Percentiles rank a stretch among this genome's conserved stretches.
These are phyloP conservation scores for Fusarium sp. DNA, from an alignment of 2,329 filamentous ascomycete genomes.

Conservation along the genomic window DNA sequence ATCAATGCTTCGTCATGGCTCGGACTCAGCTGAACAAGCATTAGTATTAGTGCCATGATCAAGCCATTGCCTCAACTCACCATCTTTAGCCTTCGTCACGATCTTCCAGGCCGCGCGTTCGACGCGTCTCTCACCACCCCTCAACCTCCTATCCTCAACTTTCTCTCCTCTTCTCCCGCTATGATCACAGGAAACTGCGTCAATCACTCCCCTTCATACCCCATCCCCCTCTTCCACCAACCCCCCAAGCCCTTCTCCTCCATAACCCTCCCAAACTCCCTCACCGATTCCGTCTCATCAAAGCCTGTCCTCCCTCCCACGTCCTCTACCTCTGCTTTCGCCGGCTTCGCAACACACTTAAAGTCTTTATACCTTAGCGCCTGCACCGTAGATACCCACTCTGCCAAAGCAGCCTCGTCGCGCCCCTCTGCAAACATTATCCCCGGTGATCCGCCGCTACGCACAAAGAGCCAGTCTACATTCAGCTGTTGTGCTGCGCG, in stretches of 20 bases:
- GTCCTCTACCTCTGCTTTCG: conserved; percentile 14
- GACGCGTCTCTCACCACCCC: conserved; percentile 10
- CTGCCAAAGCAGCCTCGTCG: conserved; percentile 64
- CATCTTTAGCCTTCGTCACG: background rate
- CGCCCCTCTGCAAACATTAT: conserved; percentile 81
- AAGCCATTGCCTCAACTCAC: background rate
- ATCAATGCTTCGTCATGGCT: background rate
- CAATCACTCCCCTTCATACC: conserved; percentile 53
- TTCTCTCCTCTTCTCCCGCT: background rate
- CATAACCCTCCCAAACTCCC: conserved; percentile 74
- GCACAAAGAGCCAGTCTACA: conserved; percentile 71
- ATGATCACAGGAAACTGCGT: too few species aligned
- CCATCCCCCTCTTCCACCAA: conserved; percentile 80
- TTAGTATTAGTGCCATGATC: background rate
- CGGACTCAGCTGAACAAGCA: background rate
- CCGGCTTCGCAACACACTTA: conserved; percentile 66
- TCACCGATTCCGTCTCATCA: conserved; percentile 72
- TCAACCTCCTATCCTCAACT: conserved; percentile 1
- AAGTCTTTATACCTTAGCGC: conserved; percentile 79
- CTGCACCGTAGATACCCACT: conserved; percentile 75
- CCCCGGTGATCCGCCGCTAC: conserved; percentile 76
- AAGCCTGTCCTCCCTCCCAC: conserved; percentile 49
- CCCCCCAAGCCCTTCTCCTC: conserved; percentile 66
- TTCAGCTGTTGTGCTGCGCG: conserved; percentile 71
- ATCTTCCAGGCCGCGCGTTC: conserved; percentile 25